A percentile compares a stretch with the other conserved stretches of the same genome.
Evolutionary conservation across 2,329 filamentous ascomycete genomes (phyloP).

Genomic region (Scedosporium aurantiacum): DNA sequence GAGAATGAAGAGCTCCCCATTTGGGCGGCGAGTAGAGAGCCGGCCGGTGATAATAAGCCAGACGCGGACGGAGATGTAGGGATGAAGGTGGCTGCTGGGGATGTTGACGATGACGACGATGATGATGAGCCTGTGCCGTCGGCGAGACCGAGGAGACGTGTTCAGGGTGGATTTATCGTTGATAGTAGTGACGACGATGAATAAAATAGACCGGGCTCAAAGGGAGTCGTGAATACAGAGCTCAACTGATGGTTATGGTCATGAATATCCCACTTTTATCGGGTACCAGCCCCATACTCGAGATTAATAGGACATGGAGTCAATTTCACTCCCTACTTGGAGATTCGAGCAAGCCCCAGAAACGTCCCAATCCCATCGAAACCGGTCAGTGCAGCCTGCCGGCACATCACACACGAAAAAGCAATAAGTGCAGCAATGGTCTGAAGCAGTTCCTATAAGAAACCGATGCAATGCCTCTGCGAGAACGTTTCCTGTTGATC

Average conservation of each 20-base stretch:
- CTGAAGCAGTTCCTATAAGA: no score
- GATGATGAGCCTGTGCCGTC: conserved; percentile 25
- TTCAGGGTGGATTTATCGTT: conserved; percentile 43
- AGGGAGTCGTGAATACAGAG: neutral
- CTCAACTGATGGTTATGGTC: neutral
- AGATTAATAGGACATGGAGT: no score
- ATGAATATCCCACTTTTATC: neutral
- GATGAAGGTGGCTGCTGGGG: conserved; percentile 13
- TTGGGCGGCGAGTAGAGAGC: conserved; percentile 14
- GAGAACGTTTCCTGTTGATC: no score
- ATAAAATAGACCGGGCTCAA: conserved; percentile 9
- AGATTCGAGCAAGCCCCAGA: no score
- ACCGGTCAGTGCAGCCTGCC: no score
- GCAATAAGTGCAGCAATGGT: no score
- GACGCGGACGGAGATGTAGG: conserved; percentile 13
- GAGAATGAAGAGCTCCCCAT: conserved; percentile 16
- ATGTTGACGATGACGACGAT: conserved; percentile 27
- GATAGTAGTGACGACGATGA: conserved; percentile 49
- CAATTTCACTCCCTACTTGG: no score
- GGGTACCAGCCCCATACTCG: no score
- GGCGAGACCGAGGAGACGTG: conserved; percentile 28
- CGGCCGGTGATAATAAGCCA: neutral
- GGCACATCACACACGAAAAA: no score
- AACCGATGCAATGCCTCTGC: no score
- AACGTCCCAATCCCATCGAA: no score